A percentile compares a stretch with the other conserved stretches of the same genome.
These are phyloP conservation scores for Aureobasidium vineae DNA, from an alignment of 2,329 filamentous ascomycete genomes.

Conservation along the genomic window DNA sequence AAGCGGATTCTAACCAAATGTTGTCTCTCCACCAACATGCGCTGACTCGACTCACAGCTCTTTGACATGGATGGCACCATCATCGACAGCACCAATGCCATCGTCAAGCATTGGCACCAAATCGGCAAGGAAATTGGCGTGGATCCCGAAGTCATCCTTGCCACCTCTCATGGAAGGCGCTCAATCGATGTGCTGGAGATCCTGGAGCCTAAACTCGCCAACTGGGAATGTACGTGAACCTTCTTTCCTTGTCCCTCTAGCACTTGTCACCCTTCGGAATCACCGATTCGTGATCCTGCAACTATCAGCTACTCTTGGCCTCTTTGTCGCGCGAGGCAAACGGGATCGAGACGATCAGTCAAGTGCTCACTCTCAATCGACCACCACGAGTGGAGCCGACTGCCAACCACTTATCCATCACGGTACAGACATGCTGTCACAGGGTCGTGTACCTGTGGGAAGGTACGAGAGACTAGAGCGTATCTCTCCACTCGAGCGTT, in stretches of 20 bases:
- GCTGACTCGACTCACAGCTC: conserved; percentile 42
- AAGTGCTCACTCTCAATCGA: conserved; percentile 24
- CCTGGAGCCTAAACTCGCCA: conserved; percentile 80
- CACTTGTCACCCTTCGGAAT: conserved; percentile 2
- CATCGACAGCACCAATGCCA: conserved; percentile 75
- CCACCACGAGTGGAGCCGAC: neutral
- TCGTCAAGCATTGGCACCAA: conserved; percentile 74
- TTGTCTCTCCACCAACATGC: neutral
- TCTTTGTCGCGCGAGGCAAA: neutral
- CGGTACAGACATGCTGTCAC: conserved; percentile 12
- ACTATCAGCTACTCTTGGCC: neutral
- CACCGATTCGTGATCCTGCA: neutral
- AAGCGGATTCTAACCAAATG: neutral
- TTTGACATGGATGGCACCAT: conserved; percentile 83
- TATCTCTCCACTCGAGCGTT: conserved; percentile 11
- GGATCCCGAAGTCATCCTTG: conserved; percentile 76
- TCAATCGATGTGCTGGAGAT: conserved; percentile 82
- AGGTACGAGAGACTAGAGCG: neutral
- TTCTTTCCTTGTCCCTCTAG: neutral
- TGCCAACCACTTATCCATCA: conserved; percentile 2
- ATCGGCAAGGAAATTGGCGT: conserved; percentile 81
- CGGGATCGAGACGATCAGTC: conserved; percentile 1
- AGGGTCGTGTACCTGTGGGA: neutral
- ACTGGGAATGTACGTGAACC: conserved; percentile 76
- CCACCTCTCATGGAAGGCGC: conserved; percentile 86